Evolutionary conservation across 345 rosid species (phyloP), one percentile per base, ranked within the genome.

Genomic region (Eutrema heterophyllum): DNA sequence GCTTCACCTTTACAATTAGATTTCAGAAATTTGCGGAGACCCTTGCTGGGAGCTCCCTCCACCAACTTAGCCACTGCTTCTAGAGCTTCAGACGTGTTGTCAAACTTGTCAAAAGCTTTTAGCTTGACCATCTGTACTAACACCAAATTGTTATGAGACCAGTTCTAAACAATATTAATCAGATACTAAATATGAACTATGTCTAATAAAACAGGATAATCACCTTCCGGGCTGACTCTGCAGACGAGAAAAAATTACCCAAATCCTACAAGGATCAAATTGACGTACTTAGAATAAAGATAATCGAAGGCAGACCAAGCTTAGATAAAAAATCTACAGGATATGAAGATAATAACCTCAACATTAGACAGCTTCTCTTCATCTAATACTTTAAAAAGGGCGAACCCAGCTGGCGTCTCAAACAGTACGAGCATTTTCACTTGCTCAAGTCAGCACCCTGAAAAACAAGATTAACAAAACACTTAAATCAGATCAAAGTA

Each of bases 21-120:
- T 2, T 83, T 83, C 80, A 95, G 75, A 76, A 95, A 95, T 51
- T 95, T 92, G 12, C 97, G 84, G 8, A 92, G 84, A 78, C 91
- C 86, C 64, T 90, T 90, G 84, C 86, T 84, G 6, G 97, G 82
- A 30, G 88, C 38, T 66, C 97, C 84, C 35, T 95, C 97, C 13
- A 88, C 79, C 68, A 90, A 72, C 21, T 89, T 84, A 0, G 97
- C 88, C 0, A 87, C 87, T 0, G 90, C 96, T 80, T 87, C 88
- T 39, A 95, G 83, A 32, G 97, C 98, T 69, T 89, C 96, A 14
- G 95, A 70, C 2, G 97, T 95, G 68, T 95, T 92, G 30, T 92
- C 97, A 74, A 92, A 92, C 88, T 92, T 95, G 2, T 84, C 81
- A 81, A 95, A 95, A 57, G 92, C 93, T 81, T 85, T 85, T 38